Base-by-base conservation (phyloP, 2,329 filamentous ascomycete species). In the Botrytis deweyae region DNA sequence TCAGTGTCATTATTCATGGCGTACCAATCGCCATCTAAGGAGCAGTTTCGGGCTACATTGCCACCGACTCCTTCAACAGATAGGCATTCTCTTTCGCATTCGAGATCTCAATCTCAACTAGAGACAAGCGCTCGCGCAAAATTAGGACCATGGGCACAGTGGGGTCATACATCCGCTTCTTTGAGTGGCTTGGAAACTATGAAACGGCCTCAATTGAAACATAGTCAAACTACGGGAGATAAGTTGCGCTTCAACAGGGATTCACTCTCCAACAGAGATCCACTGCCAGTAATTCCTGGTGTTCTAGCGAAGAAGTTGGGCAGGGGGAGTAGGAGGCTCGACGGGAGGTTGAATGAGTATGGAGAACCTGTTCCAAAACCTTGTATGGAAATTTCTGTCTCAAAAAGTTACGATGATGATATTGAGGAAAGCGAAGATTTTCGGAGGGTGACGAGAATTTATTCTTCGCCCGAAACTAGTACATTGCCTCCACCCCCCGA, bases 281-380 rank as follows among this genome's bases (percentile, higher is more conserved):
- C 46, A n/a, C 62, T 67, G 7, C 70, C 70, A 3, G 62, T 22
- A 29, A 42, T 55, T 36, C 70, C 70, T 25, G 22, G 38, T 20
- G n/a, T 42, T 12, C 7, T 42, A 12, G 46, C 12, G 46, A 66
- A 44, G 49, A 65, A 49, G 5, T 20, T 29, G 4, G 49, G 62
- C 1, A 42, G 70, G 5, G 61, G 70, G 10, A 72, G 70, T 65
- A 72, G 70, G 14, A 72, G 70, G 38, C 70, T 72, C 36, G 70
- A 72, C 6, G 70, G 70, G 16, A 52, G 70, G 29, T 67, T 72
- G 38, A 33, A 25, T 36, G 61, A 65, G 36, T 72, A 72, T 59
- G 62, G 70, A 10, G 61, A 72, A 25, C 70, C 70, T 4, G 61
- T 72, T 72, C 70, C 36, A 36, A 72, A 49, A 40, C 70, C 70